Evolutionary conservation across 2,329 filamentous ascomycete species (phyloP).

Genomic region (Fusarium nematophilum): DNA sequence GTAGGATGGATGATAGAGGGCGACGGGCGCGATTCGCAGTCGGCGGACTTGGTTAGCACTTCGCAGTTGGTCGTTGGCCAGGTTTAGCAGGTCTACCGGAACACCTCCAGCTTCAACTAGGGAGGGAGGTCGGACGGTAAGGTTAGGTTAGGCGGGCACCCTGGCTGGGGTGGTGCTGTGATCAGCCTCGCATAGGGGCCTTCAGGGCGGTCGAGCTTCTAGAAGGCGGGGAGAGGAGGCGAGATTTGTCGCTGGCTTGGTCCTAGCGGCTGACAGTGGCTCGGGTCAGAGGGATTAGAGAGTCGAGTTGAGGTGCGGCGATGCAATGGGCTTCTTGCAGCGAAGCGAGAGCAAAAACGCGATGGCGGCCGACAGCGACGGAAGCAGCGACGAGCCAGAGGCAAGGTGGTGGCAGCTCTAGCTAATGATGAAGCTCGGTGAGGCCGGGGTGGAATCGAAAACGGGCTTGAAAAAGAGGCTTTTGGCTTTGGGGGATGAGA

Average conservation of each 20-base stretch:
- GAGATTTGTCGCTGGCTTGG: conserved; percentile 27
- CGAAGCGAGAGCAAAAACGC: conserved; percentile 1
- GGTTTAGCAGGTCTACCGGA: background rate
- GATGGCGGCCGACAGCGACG: conserved; percentile 17
- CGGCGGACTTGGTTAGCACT: conserved; percentile 19
- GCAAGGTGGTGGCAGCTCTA: background rate
- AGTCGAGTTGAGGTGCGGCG: background rate
- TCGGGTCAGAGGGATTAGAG: conserved; percentile 19
- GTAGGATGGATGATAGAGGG: background rate
- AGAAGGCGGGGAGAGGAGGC: conserved; percentile 40
- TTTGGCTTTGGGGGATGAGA: conserved; percentile 19
- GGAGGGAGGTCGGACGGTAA: conserved; percentile 25
- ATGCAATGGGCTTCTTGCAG: background rate
- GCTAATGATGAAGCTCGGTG: conserved; percentile 18
- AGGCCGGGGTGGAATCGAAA: conserved; percentile 17
- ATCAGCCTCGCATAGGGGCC: conserved; percentile 46
- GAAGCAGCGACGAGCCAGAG: conserved; percentile 12
- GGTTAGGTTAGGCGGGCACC: conserved; percentile 38
- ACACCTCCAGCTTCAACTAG: no score
- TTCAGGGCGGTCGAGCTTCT: conserved; percentile 38
- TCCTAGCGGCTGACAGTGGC: conserved; percentile 25
- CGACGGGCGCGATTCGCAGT: conserved; percentile 16
- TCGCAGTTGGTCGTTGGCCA: conserved; percentile 2
- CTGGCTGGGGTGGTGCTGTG: conserved; percentile 39
- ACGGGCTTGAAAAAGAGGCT: conserved; percentile 23